Conservation (phyloP, 768 basidiomycete genomes). For the Krasilnikovozyma curviuscula region DNA sequence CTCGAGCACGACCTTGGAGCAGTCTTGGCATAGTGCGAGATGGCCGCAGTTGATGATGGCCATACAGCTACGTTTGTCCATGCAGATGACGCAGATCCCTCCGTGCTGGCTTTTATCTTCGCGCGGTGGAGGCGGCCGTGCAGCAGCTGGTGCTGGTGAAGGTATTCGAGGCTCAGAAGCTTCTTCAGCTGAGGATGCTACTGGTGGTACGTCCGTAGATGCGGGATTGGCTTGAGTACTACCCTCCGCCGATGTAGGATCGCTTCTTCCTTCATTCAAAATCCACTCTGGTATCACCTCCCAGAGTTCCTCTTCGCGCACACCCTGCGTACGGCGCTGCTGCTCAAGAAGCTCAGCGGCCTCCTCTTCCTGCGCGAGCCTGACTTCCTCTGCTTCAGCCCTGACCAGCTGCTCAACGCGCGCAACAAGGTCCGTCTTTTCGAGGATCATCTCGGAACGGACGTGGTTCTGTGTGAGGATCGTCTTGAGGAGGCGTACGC, state of each 20-base stretch:
- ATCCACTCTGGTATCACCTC: slow-evolving; percentile 3
- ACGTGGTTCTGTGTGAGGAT: slow-evolving; percentile 41
- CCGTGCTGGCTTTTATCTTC: no score
- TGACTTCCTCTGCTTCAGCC: slow-evolving; percentile 1
- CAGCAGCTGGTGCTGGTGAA: no score
- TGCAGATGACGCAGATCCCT: slow-evolving; percentile 9
- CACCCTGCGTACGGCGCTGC: not conserved
- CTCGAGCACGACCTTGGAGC: not conserved
- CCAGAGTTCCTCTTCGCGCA: not conserved
- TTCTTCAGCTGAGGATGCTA: not conserved
- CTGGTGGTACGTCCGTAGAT: not conserved
- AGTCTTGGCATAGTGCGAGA: slow-evolving; percentile 2
- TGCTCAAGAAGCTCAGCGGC: not conserved
- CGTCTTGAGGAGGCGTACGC: no score
- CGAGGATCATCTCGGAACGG: slow-evolving; percentile 40
- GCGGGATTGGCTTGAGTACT: not conserved
- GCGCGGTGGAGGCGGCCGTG: no score
- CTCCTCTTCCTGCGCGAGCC: slow-evolving; percentile 1
- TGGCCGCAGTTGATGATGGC: slow-evolving; percentile 6
- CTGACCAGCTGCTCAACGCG: not conserved
- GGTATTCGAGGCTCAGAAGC: not conserved
- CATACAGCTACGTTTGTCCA: not conserved
- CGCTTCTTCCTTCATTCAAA: not conserved
- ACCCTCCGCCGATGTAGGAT: not conserved
- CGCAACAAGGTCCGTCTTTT: slow-evolving; percentile 8